phyloP scores from a whole-genome alignment of 108 stramenopile species.

The Mayamaea pseudoterrestris region DNA sequence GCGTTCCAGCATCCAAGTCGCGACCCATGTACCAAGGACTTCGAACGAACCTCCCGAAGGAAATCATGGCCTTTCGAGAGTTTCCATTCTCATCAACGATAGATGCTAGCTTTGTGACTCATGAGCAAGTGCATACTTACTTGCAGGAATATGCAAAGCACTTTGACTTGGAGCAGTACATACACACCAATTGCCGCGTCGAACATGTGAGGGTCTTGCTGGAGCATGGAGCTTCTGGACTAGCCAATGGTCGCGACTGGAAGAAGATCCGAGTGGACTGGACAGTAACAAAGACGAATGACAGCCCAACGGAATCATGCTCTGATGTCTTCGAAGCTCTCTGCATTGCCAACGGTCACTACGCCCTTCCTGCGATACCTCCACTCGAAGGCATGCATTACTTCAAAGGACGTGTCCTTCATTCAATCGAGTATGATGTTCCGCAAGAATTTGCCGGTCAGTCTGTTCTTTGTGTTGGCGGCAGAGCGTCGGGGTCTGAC shows the following conservation, averaged over 20 bases:
- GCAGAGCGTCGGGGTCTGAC: slow-evolving; percentile 78
- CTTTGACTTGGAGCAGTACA: slow-evolving; percentile 31
- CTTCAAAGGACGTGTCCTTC: slow-evolving; percentile 38
- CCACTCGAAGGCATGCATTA: slow-evolving; percentile 30
- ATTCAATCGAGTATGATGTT: slow-evolving; percentile 79
- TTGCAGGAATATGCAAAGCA: slow-evolving; percentile 36
- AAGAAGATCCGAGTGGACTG: not conserved
- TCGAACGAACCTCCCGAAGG: slow-evolving; percentile 72
- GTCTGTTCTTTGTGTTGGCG: slow-evolving; percentile 82
- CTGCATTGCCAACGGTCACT: slow-evolving; percentile 88
- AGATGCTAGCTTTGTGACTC: slow-evolving; percentile 51
- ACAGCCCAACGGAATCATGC: not conserved
- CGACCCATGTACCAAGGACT: slow-evolving; percentile 70
- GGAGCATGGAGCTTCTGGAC: not conserved
- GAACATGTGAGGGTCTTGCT: slow-evolving; percentile 22
- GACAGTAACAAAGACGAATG: not conserved
- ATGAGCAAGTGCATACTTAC: slow-evolving; percentile 48
- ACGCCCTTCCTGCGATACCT: slow-evolving; percentile 49
- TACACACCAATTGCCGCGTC: slow-evolving; percentile 40
- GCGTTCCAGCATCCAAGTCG: slow-evolving; percentile 10
- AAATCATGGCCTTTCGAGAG: slow-evolving; percentile 78
- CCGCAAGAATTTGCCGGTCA: slow-evolving; percentile 39
- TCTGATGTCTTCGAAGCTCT: slow-evolving; percentile 72
- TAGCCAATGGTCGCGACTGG: not conserved
- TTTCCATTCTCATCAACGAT: slow-evolving; percentile 42